A percentile compares a stretch with the other conserved stretches of the same genome.
Conservation (phyloP, 2,329 filamentous ascomycete species). For the Paecilomyces sp. region DNA sequence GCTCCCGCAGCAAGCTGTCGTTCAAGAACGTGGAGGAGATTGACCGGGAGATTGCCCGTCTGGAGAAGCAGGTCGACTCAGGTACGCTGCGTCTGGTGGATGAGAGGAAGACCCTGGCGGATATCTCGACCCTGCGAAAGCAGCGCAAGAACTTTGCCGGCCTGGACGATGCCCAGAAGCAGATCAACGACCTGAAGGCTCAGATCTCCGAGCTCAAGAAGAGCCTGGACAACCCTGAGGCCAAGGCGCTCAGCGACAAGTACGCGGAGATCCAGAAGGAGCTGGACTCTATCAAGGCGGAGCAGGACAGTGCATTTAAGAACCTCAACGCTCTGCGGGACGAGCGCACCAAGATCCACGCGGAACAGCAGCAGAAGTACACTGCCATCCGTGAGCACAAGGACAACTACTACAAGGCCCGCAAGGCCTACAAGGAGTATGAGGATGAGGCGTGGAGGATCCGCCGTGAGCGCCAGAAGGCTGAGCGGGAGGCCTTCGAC, state of each 20-base stretch:
- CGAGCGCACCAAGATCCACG: conserved; percentile 74
- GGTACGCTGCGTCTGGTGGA: conserved; percentile 94
- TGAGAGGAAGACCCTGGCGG: conserved; percentile 85
- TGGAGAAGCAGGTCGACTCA: conserved; percentile 79
- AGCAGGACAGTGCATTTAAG: conserved; percentile 88
- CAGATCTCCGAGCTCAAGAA: conserved; percentile 88
- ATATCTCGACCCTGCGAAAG: conserved; percentile 78
- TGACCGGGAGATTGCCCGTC: conserved; percentile 69
- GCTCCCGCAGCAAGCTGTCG: conserved; percentile 66
- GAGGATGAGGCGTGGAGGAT: conserved; percentile 77
- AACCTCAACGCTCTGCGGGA: conserved; percentile 76
- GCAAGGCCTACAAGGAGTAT: conserved; percentile 74
- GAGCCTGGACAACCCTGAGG: conserved; percentile 81
- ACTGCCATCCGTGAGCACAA: conserved; percentile 75
- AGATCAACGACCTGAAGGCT: conserved; percentile 77
- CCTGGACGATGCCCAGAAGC: conserved; percentile 79
- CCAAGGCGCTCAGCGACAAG: conserved; percentile 77
- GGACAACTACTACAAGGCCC: conserved; percentile 76
- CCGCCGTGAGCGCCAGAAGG: conserved; percentile 68
- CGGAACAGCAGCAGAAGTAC: conserved; percentile 82
- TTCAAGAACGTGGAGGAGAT: conserved; percentile 88
- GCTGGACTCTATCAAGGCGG: conserved; percentile 80
- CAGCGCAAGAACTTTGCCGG: conserved; percentile 83
- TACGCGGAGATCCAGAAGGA: conserved; percentile 82
- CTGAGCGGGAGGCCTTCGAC: conserved; percentile 59